Conservation (phyloP, 441 rosid species). For the Euphorbia schlechtendalii region DNA sequence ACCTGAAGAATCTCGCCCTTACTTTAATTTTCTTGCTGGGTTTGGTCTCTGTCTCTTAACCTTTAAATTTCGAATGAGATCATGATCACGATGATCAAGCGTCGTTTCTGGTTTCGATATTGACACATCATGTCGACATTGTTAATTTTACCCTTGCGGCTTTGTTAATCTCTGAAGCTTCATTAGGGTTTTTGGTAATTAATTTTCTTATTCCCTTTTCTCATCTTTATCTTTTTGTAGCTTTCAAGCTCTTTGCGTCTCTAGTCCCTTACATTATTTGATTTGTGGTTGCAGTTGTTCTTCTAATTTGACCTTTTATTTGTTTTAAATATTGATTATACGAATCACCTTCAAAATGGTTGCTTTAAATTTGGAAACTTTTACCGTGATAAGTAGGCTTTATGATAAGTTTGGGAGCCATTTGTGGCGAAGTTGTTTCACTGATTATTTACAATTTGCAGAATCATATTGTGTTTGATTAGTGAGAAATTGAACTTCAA, state of each 20-base stretch:
- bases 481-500: not conserved
- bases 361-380: not conserved
- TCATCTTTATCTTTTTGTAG: too few species aligned
- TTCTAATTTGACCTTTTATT: conserved; percentile 3
- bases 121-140: conserved; percentile 17
- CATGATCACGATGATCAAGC: conserved; percentile 20
- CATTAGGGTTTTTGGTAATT: conserved; percentile 24
- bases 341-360: not conserved
- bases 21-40: conserved; percentile 25
- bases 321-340: not conserved
- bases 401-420: not conserved
- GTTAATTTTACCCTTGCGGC: conserved; percentile 8
- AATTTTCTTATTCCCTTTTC: not conserved
- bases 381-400: not conserved
- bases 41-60: conserved; percentile 21
- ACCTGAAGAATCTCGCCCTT: conserved; percentile 19
- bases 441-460: not conserved
- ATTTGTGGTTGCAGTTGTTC: conserved; percentile 9
- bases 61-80: conserved; percentile 13
- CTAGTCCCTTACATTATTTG: not conserved
- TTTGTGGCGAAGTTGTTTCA: not conserved
- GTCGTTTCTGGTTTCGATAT: conserved; percentile 11
- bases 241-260: conserved; percentile 5
- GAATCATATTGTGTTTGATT: not conserved
- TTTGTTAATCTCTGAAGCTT: conserved; percentile 15